Conservation (phyloP, 2,329 filamentous ascomycete genomes). For the Trichoderma sp. region DNA sequence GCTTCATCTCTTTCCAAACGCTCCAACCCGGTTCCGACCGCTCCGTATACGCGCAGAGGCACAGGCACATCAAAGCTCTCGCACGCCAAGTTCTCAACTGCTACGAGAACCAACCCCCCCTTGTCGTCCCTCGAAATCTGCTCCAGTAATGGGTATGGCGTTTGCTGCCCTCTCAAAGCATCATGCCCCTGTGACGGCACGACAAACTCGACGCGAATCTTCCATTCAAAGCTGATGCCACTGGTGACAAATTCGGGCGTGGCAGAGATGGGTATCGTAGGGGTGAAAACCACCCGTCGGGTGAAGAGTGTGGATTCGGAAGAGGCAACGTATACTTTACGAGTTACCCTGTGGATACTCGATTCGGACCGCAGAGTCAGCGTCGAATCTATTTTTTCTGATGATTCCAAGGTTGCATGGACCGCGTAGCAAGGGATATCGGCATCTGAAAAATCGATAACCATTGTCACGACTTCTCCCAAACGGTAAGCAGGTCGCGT, state of each 20-base stretch:
- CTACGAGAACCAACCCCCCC: slow-evolving; percentile 69
- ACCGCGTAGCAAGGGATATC: slow-evolving; percentile 83
- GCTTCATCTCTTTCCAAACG: slow-evolving; percentile 54
- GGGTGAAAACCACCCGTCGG: slow-evolving; percentile 72
- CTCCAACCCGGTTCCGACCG: slow-evolving; percentile 55
- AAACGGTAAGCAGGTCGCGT: slow-evolving; percentile 84
- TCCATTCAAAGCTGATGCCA: slow-evolving; percentile 84
- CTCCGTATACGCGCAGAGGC: slow-evolving; percentile 75
- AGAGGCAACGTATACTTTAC: slow-evolving; percentile 72
- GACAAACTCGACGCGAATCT: slow-evolving; percentile 86
- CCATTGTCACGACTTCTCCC: slow-evolving; percentile 80
- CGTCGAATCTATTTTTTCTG: slow-evolving; percentile 74
- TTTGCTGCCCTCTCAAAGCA: slow-evolving; percentile 22
- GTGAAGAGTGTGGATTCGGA: slow-evolving; percentile 83
- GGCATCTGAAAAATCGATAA: slow-evolving; percentile 76
- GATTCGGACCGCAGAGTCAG: slow-evolving; percentile 81
- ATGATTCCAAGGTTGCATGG: slow-evolving; percentile 78
- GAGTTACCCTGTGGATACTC: slow-evolving; percentile 81
- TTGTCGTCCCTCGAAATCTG: slow-evolving; percentile 75
- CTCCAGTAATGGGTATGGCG: slow-evolving; percentile 61
- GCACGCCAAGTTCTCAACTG: slow-evolving; percentile 72
- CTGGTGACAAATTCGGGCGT: slow-evolving; percentile 92
- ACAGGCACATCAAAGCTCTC: slow-evolving; percentile 91
- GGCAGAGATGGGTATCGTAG: slow-evolving; percentile 76
- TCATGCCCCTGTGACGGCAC: slow-evolving; percentile 56